A percentile compares a stretch with the other conserved stretches of the same genome.
These are phyloP conservation scores for Myxozyma sirexii DNA, from an alignment of 805 yeast genomes.

Conservation along the genomic window DNA sequence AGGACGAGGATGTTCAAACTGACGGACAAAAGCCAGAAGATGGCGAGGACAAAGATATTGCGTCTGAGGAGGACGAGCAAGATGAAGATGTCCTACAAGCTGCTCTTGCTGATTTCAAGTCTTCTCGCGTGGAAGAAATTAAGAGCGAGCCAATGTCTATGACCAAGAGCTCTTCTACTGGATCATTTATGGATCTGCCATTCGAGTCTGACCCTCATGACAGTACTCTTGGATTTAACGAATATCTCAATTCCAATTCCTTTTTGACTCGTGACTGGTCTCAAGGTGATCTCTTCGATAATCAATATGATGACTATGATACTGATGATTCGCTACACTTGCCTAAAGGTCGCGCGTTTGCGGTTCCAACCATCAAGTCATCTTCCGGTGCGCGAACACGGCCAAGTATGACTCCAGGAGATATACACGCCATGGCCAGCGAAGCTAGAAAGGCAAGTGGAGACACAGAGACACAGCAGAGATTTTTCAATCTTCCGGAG, in stretches of 20 bases:
- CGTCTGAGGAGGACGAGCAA: neutral
- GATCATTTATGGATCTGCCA: conserved; percentile 15
- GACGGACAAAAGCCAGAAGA: neutral
- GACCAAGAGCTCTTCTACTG: conserved; percentile 5
- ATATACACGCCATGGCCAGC: conserved; percentile 15
- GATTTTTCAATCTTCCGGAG: conserved; percentile 15
- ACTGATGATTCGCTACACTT: neutral
- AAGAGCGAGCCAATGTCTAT: neutral
- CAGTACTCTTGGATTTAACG: conserved; percentile 26
- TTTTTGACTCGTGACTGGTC: conserved; percentile 22
- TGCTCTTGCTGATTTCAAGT: neutral
- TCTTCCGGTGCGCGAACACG: conserved; percentile 23
- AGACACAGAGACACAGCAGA: conserved; percentile 1
- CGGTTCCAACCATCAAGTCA: conserved; percentile 24
- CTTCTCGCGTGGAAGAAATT: neutral
- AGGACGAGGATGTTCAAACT: neutral
- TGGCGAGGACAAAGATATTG: neutral
- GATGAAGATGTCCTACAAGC: neutral
- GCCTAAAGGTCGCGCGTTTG: neutral
- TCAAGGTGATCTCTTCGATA: neutral
- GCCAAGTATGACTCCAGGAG: conserved; percentile 30
- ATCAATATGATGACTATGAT: neutral
- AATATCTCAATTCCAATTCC: conserved; percentile 22
- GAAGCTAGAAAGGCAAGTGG: conserved; percentile 24
- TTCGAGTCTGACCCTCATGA: conserved; percentile 12